Evolutionary conservation across 306 rosid genomes (phyloP), one percentile per base, ranked within the genome.

Genomic region (Quercus suber): DNA sequence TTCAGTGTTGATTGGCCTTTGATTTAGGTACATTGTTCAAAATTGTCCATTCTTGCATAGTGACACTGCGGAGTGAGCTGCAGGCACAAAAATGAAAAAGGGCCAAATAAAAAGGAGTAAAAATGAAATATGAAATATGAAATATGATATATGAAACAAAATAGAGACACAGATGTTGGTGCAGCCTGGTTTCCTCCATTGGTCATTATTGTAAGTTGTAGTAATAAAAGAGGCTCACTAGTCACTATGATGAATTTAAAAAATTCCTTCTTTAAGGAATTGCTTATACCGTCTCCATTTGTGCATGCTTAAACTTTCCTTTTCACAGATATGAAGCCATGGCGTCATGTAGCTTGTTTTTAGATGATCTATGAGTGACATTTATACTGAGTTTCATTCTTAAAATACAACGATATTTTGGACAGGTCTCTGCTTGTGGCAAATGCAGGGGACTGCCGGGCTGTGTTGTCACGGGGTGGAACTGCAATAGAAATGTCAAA

Each of bases 391-490:
- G 5, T 3, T 45, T 63, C 43, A 23, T 56, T 56, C 71, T 57
- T 13, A 69, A 65, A 35, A 14, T 53, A 4, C 30, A 61, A 11
- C n/a, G 7, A 60, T 71, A 28, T 79, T 58, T 76, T 81, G 69
- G 33, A 60, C 84, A 95, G 99, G 83, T 91, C 99, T 69, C 87
- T 96, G 79, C 94, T 96, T 3, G 98, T 96, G 57, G 99, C 99
- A 70, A 96, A 96, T 78, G 99, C 96, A 0, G 99, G 99, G 35
- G 99, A 96, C 79, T 96, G 99, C 71, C 86, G 99, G 10, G 99
- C 98, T 20, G 90, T 96, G 35, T 58, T 96, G 84, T 96, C 97
- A n/a, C 88, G 92, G 14, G 12, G 65, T 5, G 99, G 97, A 57
- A 73, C 12, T 56, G 96, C 94, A 3, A 74, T 86, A 58, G 98